Conservation (phyloP, 148 eudicot genomes). For the Fagopyrum tataricum region DNA sequence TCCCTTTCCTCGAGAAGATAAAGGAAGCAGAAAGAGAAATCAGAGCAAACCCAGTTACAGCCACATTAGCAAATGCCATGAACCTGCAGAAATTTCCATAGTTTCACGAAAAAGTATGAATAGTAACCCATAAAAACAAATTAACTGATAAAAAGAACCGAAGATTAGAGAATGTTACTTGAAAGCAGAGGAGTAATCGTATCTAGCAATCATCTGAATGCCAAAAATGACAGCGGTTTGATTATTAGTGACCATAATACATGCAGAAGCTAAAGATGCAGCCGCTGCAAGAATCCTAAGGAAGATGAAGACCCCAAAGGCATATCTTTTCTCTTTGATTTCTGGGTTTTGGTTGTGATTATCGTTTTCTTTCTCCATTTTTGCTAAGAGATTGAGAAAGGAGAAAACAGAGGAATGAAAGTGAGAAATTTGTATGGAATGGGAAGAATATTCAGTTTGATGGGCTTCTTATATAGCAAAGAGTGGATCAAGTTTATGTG, state of each 20-base stretch:
- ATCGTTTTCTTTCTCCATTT: conserved; percentile 9
- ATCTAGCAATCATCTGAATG: conserved; percentile 36
- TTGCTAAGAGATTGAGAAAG: neutral
- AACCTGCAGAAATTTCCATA: conserved; percentile 32
- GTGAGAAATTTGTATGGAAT: neutral
- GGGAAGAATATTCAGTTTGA: neutral
- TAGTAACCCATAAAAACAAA: neutral
- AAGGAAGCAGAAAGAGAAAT: conserved; percentile 14
- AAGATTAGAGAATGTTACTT: conserved; percentile 28
- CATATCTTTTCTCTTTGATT: neutral
- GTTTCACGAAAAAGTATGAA: neutral
- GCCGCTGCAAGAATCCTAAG: conserved; percentile 35
- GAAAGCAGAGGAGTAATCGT: conserved; percentile 53
- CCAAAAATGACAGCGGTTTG: conserved; percentile 36
- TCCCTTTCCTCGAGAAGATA: conserved; percentile 23
- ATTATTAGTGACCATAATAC: conserved; percentile 33
- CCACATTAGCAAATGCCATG: conserved; percentile 38
- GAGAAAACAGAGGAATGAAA: neutral
- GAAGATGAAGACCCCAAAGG: conserved; percentile 11
- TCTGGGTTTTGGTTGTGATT: neutral
- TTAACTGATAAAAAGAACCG: neutral
- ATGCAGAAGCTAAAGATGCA: conserved; percentile 41
- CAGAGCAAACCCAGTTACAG: conserved; percentile 31
- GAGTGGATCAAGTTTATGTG: neutral
- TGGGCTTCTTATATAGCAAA: neutral